Evolutionary conservation across 2,329 filamentous ascomycete genomes (phyloP).

Genomic region (Botrytis pseudocinerea): DNA sequence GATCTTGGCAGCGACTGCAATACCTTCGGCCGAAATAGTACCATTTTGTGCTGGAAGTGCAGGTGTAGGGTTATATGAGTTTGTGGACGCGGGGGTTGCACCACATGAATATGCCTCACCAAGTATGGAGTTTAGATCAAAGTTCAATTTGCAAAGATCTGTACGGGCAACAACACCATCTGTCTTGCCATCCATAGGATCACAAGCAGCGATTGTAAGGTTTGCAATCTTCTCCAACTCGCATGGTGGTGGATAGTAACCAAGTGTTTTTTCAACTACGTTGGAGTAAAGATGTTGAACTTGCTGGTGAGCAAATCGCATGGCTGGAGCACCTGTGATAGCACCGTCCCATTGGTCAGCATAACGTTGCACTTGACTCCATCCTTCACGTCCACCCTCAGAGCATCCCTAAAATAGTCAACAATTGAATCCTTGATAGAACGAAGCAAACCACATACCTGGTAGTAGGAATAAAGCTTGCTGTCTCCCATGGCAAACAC

Average conservation of each 20-base stretch:
- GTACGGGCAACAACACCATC: slow-evolving; percentile 56
- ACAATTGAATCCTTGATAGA: not conserved
- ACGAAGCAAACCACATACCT: slow-evolving; percentile 36
- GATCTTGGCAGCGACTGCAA: slow-evolving; percentile 42
- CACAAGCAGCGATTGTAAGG: slow-evolving; percentile 54
- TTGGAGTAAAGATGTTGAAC: slow-evolving; percentile 45
- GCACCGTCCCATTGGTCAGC: slow-evolving; percentile 48
- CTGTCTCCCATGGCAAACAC: slow-evolving; percentile 43
- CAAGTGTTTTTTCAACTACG: slow-evolving; percentile 45
- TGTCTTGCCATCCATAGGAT: slow-evolving; percentile 54
- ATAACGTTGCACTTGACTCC: slow-evolving; percentile 47
- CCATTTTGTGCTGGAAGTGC: slow-evolving; percentile 31
- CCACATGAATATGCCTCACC: slow-evolving; percentile 49
- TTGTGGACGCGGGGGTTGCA: slow-evolving; percentile 29
- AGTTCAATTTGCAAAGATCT: slow-evolving; percentile 50
- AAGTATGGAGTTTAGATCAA: slow-evolving; percentile 49
- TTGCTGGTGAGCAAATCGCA: slow-evolving; percentile 50
- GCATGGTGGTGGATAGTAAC: slow-evolving; percentile 47
- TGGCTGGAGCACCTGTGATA: slow-evolving; percentile 49
- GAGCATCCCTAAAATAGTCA: slow-evolving; percentile 44
- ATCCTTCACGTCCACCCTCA: slow-evolving; percentile 51
- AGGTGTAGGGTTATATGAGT: not conserved
- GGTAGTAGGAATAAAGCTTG: slow-evolving; percentile 31
- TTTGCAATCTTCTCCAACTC: slow-evolving; percentile 54
- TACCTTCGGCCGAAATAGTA: slow-evolving; percentile 36